A percentile compares a stretch with the other conserved stretches of the same genome.
Evolutionary conservation across 306 rosid genomes (phyloP).

Genomic region (Canavalia ensiformis): DNA sequence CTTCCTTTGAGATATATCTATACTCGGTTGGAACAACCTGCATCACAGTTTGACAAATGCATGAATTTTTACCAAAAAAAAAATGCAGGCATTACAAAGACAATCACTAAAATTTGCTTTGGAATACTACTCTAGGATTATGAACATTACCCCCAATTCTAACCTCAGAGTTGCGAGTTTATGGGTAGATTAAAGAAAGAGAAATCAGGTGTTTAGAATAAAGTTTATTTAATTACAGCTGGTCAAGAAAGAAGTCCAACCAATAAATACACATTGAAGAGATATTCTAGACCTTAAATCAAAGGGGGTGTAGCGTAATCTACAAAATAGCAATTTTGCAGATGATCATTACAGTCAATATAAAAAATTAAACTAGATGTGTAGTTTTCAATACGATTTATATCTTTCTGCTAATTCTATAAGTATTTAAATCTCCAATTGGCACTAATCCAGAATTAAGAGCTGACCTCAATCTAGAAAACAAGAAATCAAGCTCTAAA

Average conservation of each 20-base stretch:
- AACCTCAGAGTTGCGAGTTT: neutral
- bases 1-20: conserved; percentile 84
- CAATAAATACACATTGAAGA: neutral
- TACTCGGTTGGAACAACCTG: conserved; percentile 99
- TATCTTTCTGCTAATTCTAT: neutral
- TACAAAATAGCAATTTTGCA: neutral
- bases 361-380: neutral
- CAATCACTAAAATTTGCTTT: neutral
- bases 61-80: neutral
- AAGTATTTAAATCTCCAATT: neutral
- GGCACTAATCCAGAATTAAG: neutral
- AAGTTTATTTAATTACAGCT: neutral
- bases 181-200: neutral
- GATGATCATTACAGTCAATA: neutral
- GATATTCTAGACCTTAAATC: neutral
- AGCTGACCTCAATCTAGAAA: neutral
- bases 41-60: conserved; percentile 44
- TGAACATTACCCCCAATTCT: conserved; percentile 5
- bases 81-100: neutral
- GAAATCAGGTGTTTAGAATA: neutral
- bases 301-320: neutral
- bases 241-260: conserved; percentile 4
- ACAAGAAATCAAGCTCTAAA: neutral
- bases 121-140: neutral
- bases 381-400: neutral